Conservation (phyloP, 371 early-diverging fungal species). For the Basidiobolus meristosporus region DNA sequence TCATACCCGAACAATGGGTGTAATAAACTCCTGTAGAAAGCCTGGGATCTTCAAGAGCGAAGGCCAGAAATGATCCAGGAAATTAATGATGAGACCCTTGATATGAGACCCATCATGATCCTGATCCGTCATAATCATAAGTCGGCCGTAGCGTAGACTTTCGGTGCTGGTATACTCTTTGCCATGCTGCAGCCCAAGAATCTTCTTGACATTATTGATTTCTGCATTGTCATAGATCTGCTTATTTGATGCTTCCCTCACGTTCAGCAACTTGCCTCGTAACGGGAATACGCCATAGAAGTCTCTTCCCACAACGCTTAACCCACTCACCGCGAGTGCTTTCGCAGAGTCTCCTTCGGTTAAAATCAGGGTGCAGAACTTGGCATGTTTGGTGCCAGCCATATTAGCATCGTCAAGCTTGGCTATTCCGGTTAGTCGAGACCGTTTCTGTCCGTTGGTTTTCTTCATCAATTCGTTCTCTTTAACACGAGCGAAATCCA, state of each 20-base stretch:
- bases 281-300: constrained; percentile 96
- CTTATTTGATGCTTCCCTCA: constrained; percentile 76
- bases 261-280: constrained; percentile 97
- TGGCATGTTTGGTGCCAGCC: constrained; percentile 72
- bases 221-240: constrained; percentile 83
- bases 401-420: constrained; percentile 98
- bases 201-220: constrained; percentile 85
- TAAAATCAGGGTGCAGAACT: constrained; percentile 89
- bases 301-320: constrained; percentile 90
- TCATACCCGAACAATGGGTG: constrained; percentile 91
- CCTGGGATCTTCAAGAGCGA: constrained; percentile 84
- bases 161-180: constrained; percentile 56
- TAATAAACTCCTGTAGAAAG: constrained; percentile 97
- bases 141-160: constrained; percentile 86
- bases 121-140: constrained; percentile 99
- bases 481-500: constrained; percentile 62
- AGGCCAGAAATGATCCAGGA: constrained; percentile 96
- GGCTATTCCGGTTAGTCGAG: constrained; percentile 65
- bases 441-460: constrained; percentile 73
- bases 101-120: constrained; percentile 99
- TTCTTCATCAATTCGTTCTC: constrained; percentile 78
- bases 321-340: constrained; percentile 84
- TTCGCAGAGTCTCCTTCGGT: constrained; percentile 99
- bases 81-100: constrained; percentile 98
- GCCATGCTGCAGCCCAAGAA: constrained; percentile 92